phyloP scores from a whole-genome alignment of 306 rosid species.

The Sindora glabra region DNA sequence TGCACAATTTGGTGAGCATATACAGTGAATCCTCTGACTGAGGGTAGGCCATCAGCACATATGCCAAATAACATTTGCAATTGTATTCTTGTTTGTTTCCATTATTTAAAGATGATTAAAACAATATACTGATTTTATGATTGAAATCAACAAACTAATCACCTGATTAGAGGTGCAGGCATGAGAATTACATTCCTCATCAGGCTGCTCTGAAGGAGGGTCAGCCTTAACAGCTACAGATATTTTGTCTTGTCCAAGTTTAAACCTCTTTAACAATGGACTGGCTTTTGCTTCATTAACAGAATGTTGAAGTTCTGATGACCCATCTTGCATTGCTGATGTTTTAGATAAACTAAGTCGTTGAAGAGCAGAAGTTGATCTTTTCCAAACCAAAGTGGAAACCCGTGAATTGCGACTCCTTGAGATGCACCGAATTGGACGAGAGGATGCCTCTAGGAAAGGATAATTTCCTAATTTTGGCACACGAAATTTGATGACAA shows the following conservation, averaged over 20 bases:
- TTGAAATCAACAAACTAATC: neutral
- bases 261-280: conserved; percentile 50
- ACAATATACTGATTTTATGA: neutral
- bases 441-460: conserved; percentile 54
- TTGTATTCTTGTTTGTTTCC: neutral
- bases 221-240: conserved; percentile 35
- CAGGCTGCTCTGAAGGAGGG: conserved; percentile 36
- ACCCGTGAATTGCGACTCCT: conserved; percentile 55
- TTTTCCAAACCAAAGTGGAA: conserved; percentile 57
- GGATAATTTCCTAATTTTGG: conserved; percentile 54
- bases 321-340: conserved; percentile 35
- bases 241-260: conserved; percentile 59
- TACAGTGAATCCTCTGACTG: too few relatives aligned
- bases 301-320: conserved; percentile 37
- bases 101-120: neutral
- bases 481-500: conserved; percentile 57
- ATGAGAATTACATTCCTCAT: conserved; percentile 71
- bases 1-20: neutral
- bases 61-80: neutral
- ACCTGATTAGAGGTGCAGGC: conserved; percentile 51
- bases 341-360: conserved; percentile 34
- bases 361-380: conserved; percentile 40
- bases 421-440: conserved; percentile 82
- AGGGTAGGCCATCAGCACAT: neutral
- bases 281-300: conserved; percentile 36